Conservation (phyloP, 441 rosid species). For the Erodium texanum region DNA sequence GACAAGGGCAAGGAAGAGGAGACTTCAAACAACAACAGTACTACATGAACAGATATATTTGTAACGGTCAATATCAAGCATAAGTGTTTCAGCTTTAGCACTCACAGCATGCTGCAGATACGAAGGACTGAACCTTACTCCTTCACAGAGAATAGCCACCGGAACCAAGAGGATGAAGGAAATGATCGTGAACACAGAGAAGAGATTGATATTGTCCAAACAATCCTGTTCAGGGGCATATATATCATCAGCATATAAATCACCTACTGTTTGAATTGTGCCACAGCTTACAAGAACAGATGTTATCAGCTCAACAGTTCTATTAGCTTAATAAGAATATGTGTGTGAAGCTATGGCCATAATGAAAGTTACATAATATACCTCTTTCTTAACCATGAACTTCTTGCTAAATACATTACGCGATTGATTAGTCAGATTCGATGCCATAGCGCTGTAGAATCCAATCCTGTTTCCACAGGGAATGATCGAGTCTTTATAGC, state of each 20-base stretch:
- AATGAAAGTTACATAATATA: constrained; percentile 5
- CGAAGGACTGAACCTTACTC: constrained; percentile 41
- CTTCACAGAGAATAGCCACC: constrained; percentile 39
- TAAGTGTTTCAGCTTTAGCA: not conserved
- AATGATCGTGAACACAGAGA: constrained; percentile 48
- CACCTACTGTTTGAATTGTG: too few species aligned
- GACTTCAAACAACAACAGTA: too few species aligned
- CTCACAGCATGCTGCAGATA: constrained; percentile 46
- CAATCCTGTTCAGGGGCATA: constrained; percentile 30
- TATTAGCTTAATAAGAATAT: not conserved
- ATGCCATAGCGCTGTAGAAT: constrained; percentile 60
- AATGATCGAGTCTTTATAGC: not conserved
- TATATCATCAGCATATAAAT: not conserved
- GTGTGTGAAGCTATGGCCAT: too few species aligned
- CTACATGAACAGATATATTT: too few species aligned
- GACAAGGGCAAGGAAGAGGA: constrained; percentile 5
- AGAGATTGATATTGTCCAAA: constrained; percentile 59
- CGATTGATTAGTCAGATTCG: constrained; percentile 59
- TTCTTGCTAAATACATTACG: constrained; percentile 59
- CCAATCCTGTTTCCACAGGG: constrained; percentile 37
- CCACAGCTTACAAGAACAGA: too few species aligned
- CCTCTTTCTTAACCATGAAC: constrained; percentile 43
- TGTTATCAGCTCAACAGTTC: too few species aligned
- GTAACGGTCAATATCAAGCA: not conserved
- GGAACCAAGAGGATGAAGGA: constrained; percentile 50